These are phyloP conservation scores for Podospora pseudocomata DNA, from an alignment of 495 filamentous ascomycete genomes.

Conservation along the genomic window DNA sequence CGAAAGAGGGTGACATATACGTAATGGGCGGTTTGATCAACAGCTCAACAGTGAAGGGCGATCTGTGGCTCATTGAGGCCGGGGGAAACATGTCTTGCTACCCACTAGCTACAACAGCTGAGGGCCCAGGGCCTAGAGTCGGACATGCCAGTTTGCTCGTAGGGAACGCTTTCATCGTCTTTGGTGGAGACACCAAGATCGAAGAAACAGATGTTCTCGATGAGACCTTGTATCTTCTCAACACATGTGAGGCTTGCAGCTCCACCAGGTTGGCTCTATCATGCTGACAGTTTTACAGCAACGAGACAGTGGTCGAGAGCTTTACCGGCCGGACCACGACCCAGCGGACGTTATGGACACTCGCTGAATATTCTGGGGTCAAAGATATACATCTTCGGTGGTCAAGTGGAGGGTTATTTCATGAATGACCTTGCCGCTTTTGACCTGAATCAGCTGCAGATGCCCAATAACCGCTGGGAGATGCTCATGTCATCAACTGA, in stretches of 20 bases:
- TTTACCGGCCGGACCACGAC: slow-evolving; percentile 75
- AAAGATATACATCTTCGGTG: slow-evolving; percentile 95
- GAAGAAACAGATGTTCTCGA: slow-evolving; percentile 88
- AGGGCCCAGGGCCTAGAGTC: slow-evolving; percentile 92
- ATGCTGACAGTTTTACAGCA: slow-evolving; percentile 48
- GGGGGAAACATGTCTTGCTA: slow-evolving; percentile 85
- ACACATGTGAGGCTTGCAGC: slow-evolving; percentile 72
- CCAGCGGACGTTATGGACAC: slow-evolving; percentile 91
- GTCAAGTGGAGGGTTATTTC: slow-evolving; percentile 94
- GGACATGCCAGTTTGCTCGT: slow-evolving; percentile 93
- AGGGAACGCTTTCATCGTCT: slow-evolving; percentile 98
- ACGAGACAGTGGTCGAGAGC: slow-evolving; percentile 97
- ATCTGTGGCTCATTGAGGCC: slow-evolving; percentile 96
- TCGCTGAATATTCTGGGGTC: slow-evolving; percentile 94
- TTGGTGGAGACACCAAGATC: slow-evolving; percentile 96
- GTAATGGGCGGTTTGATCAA: slow-evolving; percentile 97
- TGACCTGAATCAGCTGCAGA: slow-evolving; percentile 89
- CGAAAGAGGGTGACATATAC: slow-evolving; percentile 96
- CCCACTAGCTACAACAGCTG: slow-evolving; percentile 83
- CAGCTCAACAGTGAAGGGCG: slow-evolving; percentile 90
- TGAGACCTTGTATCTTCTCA: slow-evolving; percentile 92
- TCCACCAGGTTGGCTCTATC: not conserved
- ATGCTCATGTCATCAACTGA: slow-evolving; percentile 75
- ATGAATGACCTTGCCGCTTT: slow-evolving; percentile 98
- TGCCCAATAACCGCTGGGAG: slow-evolving; percentile 87